These are phyloP conservation scores for Cryptococcus floricola DNA, from an alignment of 1,284 basidiomycete genomes.

Conservation along the genomic window DNA sequence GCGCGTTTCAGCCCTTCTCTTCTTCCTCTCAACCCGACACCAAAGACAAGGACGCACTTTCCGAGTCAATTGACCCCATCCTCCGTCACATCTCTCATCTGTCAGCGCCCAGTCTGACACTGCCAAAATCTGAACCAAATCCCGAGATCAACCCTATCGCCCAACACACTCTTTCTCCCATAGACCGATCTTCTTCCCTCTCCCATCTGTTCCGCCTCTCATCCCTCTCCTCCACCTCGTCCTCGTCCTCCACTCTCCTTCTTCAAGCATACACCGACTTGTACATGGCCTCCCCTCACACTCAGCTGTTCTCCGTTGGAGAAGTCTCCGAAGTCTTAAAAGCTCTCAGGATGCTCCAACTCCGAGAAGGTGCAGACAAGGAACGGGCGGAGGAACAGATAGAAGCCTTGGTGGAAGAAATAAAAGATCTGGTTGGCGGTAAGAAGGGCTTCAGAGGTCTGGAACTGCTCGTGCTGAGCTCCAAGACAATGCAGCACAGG, in stretches of 20 bases:
- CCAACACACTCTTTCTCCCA: conserved; percentile 12
- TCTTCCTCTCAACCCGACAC: too few species aligned
- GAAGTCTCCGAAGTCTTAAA: conserved; percentile 24
- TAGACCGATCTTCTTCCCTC: conserved; percentile 8
- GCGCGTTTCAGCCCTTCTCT: not conserved
- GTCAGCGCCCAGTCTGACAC: not conserved
- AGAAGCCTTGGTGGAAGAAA: conserved; percentile 19
- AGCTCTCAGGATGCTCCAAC: conserved; percentile 15
- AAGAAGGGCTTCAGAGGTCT: conserved; percentile 9
- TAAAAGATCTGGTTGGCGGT: conserved; percentile 16
- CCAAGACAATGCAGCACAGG: conserved; percentile 4
- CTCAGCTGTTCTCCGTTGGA: conserved; percentile 23
- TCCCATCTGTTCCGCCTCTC: conserved; percentile 13
- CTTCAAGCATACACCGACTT: conserved; percentile 28
- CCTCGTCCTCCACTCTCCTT: conserved; percentile 9
- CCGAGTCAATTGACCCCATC: not conserved
- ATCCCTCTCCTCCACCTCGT: not conserved
- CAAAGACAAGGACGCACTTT: too few species aligned
- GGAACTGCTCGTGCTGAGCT: conserved; percentile 17
- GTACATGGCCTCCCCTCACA: conserved; percentile 21
- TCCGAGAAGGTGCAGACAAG: conserved; percentile 9
- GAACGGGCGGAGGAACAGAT: conserved; percentile 17
- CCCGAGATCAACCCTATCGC: conserved; percentile 2
- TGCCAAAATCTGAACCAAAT: not conserved
- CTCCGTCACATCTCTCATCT: not conserved